phyloP scores from a whole-genome alignment of 352 stramenopile genomes.

The Globisporangium paroecandrum region DNA sequence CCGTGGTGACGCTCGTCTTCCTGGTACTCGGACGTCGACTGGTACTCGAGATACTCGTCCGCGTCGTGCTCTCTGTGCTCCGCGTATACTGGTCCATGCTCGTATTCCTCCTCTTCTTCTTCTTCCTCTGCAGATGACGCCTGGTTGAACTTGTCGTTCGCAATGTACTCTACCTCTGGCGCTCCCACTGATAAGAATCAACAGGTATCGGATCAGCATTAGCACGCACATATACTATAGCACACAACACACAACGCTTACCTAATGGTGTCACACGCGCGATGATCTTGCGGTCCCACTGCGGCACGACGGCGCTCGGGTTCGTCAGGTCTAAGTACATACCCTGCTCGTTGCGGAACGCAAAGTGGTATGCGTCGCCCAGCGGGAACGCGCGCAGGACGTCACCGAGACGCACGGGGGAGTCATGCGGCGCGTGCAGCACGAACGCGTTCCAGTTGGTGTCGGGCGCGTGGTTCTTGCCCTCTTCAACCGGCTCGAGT shows the following conservation, averaged over 20 bases:
- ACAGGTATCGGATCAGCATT: not conserved
- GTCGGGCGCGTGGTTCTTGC: slow-evolving; percentile 40
- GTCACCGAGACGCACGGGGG: slow-evolving; percentile 42
- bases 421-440: slow-evolving; percentile 21
- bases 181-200: slow-evolving; percentile 26
- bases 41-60: slow-evolving; percentile 57
- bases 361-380: slow-evolving; percentile 64
- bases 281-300: slow-evolving; percentile 67
- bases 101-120: not conserved
- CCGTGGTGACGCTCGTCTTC: slow-evolving; percentile 6
- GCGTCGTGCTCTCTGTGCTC: slow-evolving; percentile 16
- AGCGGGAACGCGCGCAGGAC: slow-evolving; percentile 73
- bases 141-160: not conserved
- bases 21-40: slow-evolving; percentile 53
- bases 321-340: slow-evolving; percentile 73
- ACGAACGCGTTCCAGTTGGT: slow-evolving; percentile 76
- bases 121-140: not conserved
- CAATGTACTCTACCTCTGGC: slow-evolving; percentile 43
- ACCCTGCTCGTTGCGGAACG: slow-evolving; percentile 68
- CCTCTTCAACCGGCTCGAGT: slow-evolving; percentile 46
- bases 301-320: slow-evolving; percentile 57
- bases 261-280: slow-evolving; percentile 57
- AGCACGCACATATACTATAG: not conserved
- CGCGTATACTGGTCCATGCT: slow-evolving; percentile 1
- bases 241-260: not conserved